These are phyloP conservation scores for Pythium pyrilobum DNA, from an alignment of 352 stramenopile species.

Conservation along the genomic window DNA sequence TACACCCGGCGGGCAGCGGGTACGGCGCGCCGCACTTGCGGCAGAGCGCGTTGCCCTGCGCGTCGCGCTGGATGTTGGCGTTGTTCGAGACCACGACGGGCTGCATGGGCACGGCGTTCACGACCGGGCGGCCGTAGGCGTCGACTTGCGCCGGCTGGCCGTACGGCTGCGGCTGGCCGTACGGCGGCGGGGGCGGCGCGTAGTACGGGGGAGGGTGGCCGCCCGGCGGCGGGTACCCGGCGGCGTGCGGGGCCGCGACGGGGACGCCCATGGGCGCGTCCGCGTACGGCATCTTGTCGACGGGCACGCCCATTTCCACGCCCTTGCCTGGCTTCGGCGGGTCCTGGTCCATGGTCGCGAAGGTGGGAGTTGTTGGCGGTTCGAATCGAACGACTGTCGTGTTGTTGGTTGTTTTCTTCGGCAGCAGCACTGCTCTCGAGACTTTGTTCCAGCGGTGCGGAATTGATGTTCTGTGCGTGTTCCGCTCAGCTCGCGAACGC, in stretches of 20 bases:
- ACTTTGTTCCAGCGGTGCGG: too few relatives aligned
- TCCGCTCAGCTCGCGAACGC: background rate
- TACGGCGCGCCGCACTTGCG: slow-evolving; percentile 69
- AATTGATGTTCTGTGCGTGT: background rate
- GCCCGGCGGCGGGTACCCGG: background rate
- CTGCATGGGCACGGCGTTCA: slow-evolving; percentile 31
- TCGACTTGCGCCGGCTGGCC: slow-evolving; percentile 25
- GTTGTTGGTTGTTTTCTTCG: too few relatives aligned
- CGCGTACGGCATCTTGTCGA: slow-evolving; percentile 16
- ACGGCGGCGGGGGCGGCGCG: background rate
- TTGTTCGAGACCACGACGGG: slow-evolving; percentile 51
- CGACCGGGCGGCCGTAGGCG: slow-evolving; percentile 41
- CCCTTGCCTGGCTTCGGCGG: slow-evolving; percentile 15
- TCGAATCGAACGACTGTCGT: too few relatives aligned
- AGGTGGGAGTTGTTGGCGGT: background rate
- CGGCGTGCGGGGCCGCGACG: slow-evolving; percentile 12
- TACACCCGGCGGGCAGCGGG: slow-evolving; percentile 56
- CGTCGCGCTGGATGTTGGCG: slow-evolving; percentile 58
- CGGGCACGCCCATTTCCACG: slow-evolving; percentile 21
- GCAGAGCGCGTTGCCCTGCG: slow-evolving; percentile 66
- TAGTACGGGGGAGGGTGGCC: slow-evolving; percentile 5
- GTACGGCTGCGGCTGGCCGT: background rate
- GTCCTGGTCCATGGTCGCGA: slow-evolving; percentile 15
- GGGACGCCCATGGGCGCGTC: slow-evolving; percentile 23
- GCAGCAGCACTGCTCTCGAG: too few relatives aligned